Percentiles rank a stretch among this genome's conserved stretches.
Conservation (phyloP, 768 basidiomycete species). For the Phlegmacium glaucopus region DNA sequence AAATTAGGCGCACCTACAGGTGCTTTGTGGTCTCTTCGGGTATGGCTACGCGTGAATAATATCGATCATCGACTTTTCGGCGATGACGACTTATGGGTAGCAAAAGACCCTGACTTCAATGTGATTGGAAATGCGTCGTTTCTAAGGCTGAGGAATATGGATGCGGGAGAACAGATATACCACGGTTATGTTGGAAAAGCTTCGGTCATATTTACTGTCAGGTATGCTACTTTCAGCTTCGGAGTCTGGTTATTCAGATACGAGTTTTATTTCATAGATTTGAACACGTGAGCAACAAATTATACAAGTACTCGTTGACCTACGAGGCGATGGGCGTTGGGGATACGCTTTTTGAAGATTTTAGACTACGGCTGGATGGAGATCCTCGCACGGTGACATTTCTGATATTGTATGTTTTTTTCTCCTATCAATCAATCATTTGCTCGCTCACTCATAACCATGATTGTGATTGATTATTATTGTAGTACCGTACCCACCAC, state of each 20-base stretch:
- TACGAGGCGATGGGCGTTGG: constrained; percentile 67
- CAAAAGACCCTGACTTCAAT: constrained; percentile 61
- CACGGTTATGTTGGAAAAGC: constrained; percentile 54
- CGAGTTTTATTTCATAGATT: constrained; percentile 38
- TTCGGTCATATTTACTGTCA: constrained; percentile 51
- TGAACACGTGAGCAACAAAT: constrained; percentile 37
- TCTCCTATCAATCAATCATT: background rate
- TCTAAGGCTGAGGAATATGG: constrained; percentile 42
- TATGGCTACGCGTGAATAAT: constrained; percentile 59
- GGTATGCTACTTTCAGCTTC: constrained; percentile 28
- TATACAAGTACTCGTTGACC: constrained; percentile 56
- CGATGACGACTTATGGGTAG: constrained; percentile 64
- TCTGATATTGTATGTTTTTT: constrained; percentile 57
- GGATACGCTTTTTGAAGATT: constrained; percentile 48
- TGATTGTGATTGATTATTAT: constrained; percentile 1
- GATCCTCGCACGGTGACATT: constrained; percentile 54
- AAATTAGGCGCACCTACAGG: constrained; percentile 51
- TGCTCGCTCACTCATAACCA: constrained; percentile 1
- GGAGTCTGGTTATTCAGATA: background rate
- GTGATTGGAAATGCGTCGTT: constrained; percentile 55
- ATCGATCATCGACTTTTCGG: constrained; percentile 63
- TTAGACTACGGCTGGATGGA: constrained; percentile 48
- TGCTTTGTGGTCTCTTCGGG: constrained; percentile 53
- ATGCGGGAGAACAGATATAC: constrained; percentile 48
- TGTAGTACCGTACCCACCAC: constrained; percentile 54